These are phyloP conservation scores for Pichia nakasei DNA, from an alignment of 805 yeast genomes.

Conservation along the genomic window DNA sequence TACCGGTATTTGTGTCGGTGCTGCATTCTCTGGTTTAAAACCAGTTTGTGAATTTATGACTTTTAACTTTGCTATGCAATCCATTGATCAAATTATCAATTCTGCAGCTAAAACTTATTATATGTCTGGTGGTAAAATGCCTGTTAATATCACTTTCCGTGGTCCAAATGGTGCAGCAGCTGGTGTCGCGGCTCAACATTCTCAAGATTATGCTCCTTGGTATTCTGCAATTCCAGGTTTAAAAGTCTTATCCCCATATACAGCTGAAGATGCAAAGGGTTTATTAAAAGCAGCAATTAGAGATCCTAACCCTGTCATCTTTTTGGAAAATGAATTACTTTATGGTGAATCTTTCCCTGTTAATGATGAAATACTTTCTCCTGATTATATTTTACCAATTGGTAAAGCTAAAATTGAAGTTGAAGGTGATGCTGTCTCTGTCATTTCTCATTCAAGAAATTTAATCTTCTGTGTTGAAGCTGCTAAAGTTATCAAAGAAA, in stretches of 20 bases:
- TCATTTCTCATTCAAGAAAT: conserved; percentile 89
- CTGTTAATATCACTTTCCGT: conserved; percentile 94
- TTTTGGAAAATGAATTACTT: conserved; percentile 90
- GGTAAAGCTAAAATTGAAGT: conserved; percentile 94
- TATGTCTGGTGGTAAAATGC: conserved; percentile 99
- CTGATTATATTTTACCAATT: conserved; percentile 87
- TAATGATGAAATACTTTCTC: conserved; percentile 77
- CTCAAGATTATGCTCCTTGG: conserved; percentile 97
- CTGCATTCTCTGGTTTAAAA: conserved; percentile 91
- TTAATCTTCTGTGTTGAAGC: conserved; percentile 82
- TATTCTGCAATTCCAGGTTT: conserved; percentile 97
- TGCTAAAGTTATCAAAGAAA: conserved; percentile 76
- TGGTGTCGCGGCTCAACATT: conserved; percentile 99
- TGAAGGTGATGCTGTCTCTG: conserved; percentile 83
- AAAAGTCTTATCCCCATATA: conserved; percentile 91
- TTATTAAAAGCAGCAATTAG: conserved; percentile 92
- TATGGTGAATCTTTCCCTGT: conserved; percentile 90
- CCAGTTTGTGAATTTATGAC: conserved; percentile 99
- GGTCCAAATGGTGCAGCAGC: conserved; percentile 99
- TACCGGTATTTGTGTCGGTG: conserved; percentile 91
- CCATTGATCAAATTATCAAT: conserved; percentile 96
- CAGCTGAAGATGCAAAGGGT: conserved; percentile 95
- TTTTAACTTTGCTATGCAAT: conserved; percentile 98
- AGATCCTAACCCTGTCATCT: conserved; percentile 96
- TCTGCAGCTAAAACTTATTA: conserved; percentile 98